Conservation (phyloP, 2,329 filamentous ascomycete genomes). For the Stemphylium lycopersici region DNA sequence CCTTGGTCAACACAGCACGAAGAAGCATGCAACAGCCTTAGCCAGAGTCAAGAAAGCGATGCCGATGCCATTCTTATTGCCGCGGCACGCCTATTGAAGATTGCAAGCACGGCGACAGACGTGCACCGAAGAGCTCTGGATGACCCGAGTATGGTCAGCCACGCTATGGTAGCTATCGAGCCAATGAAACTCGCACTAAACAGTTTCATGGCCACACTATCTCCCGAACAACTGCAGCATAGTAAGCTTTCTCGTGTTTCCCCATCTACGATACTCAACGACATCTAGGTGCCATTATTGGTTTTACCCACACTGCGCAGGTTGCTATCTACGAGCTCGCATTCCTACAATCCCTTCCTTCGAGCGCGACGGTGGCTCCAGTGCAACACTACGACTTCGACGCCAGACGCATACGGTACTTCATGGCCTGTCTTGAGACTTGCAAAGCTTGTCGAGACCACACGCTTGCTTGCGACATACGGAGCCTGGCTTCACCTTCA, state of each 20-base stretch:
- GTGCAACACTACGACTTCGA: conserved; percentile 1
- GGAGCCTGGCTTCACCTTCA: conserved; percentile 9
- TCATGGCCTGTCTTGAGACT: conserved; percentile 16
- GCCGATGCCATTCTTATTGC: conserved; percentile 59
- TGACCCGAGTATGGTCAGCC: conserved; percentile 10
- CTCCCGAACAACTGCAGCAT: conserved; percentile 15
- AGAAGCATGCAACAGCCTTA: conserved; percentile 59
- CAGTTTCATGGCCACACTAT: conserved; percentile 13
- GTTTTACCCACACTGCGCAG: conserved; percentile 20
- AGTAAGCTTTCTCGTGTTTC: conserved; percentile 8
- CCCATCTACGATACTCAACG: not conserved
- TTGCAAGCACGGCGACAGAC: conserved; percentile 29
- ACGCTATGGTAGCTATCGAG: conserved; percentile 21
- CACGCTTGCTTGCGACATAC: conserved; percentile 14
- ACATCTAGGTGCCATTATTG: conserved; percentile 14
- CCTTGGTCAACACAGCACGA: conserved; percentile 66
- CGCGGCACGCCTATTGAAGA: conserved; percentile 45
- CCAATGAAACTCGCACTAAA: conserved; percentile 18
- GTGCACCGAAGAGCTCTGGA: conserved; percentile 29
- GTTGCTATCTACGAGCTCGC: conserved; percentile 25
- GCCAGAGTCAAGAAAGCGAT: conserved; percentile 54
- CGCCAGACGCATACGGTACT: conserved; percentile 19
- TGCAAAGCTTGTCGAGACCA: conserved; percentile 21
- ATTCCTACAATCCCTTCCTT: conserved; percentile 1
- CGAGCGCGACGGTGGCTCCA: not conserved